Evolutionary conservation across 1,284 basidiomycete genomes (phyloP), one percentile per base, ranked within the genome.

Genomic region (Mycena sp.): DNA sequence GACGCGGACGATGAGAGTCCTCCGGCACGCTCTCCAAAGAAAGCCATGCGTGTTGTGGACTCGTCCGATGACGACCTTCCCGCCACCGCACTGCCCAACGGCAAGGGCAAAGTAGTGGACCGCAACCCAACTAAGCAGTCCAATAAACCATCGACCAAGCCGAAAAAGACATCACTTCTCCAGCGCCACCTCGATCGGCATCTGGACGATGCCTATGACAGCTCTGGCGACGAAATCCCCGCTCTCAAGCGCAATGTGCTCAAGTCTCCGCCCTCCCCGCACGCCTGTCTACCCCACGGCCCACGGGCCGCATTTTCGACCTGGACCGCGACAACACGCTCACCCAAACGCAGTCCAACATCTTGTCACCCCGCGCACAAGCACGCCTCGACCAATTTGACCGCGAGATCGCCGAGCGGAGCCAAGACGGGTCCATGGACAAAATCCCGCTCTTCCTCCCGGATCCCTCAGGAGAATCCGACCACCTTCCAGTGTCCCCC

Each of bases 331-430:
- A 4, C 28, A 19, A 21, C 12, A 26, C 41, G 4, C 2, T 28
- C 12, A 46, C 51, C 16, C 37, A 26, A 6, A 26, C 35, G 17
- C 45, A 48, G 25, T 65, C 64, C 7, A 40, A 52, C 10, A 35
- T 61, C n/a, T 61, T 67, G 17, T 62, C 65, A 1, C 61, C 65
- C 4, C 21, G 48, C 19, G 65, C 19, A 6, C 52, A 63, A 50
- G 61, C 51, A 4, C 61, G 55, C 16, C 43, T 67, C 17, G 46
- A 26, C 12, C 58, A 41, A 28, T 67, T 67, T 37, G 59, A 67
- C 49, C 5, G 16, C 1, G 61, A 63, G 14, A 30, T 67, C 32
- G 58, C 43, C 29, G 28, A 29, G 37, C 64, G 38, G 6, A 45
- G 50, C 2, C 60, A 66, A 30, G 26, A 17, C 4, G 32, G 40